Conservation (phyloP, 1,139 yeast species). For the Hemisphaericaspora lyxosophila region DNA sequence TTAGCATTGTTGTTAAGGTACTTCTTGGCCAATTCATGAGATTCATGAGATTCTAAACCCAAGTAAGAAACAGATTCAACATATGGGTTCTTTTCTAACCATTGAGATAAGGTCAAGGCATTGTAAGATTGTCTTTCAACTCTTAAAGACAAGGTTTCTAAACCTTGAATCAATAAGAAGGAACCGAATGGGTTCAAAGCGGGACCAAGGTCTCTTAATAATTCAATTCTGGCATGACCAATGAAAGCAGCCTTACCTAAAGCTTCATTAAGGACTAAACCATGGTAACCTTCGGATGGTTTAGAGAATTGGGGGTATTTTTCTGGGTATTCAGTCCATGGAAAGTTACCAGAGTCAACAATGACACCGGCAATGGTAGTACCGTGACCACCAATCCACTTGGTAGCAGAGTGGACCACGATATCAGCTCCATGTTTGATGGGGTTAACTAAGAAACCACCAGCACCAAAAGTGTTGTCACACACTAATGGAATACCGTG, state of each 20-base stretch:
- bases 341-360: constrained; percentile 88
- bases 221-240: constrained; percentile 79
- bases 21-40: constrained; percentile 79
- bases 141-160: constrained; percentile 90
- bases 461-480: constrained; percentile 97
- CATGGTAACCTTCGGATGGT: constrained; percentile 94
- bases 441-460: constrained; percentile 86
- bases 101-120: constrained; percentile 77
- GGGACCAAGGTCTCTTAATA: constrained; percentile 91
- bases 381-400: constrained; percentile 99
- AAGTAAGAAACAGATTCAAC: constrained; percentile 91
- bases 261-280: constrained; percentile 76
- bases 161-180: constrained; percentile 83
- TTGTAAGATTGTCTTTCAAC: constrained; percentile 89
- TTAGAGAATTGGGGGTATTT: constrained; percentile 87
- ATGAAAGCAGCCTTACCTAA: constrained; percentile 79
- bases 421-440: constrained; percentile 88
- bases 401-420: constrained; percentile 86
- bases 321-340: constrained; percentile 82
- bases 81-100: constrained; percentile 68
- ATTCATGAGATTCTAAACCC: constrained; percentile 80
- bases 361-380: constrained; percentile 92
- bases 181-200: constrained; percentile 84
- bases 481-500: constrained; percentile 90
- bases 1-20: constrained; percentile 64